phyloP scores from a whole-genome alignment of 345 rosid genomes.

The Balakata baccata region DNA sequence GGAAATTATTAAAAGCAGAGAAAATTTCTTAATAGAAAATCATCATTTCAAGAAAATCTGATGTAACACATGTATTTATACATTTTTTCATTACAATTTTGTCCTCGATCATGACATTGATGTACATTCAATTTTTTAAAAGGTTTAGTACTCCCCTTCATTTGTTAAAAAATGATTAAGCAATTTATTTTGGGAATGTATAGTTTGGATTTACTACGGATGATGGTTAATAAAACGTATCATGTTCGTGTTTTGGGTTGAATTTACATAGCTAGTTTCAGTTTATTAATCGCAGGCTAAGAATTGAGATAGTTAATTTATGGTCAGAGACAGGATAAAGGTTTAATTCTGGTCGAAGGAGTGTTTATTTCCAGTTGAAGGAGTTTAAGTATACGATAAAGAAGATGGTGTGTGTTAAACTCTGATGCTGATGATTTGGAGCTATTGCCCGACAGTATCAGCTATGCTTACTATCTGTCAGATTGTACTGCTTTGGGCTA shows the following conservation, averaged over 20 bases:
- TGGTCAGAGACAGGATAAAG: conserved; percentile 22
- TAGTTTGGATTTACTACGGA: not conserved
- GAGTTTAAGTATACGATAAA: conserved; percentile 49
- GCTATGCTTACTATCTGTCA: conserved; percentile 62
- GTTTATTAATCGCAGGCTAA: too few relatives aligned
- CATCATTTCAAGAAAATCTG: not conserved
- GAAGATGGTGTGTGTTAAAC: conserved; percentile 63
- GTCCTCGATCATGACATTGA: not conserved
- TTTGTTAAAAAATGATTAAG: not conserved
- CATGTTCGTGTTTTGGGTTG: too few relatives aligned
- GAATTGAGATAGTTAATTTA: too few relatives aligned
- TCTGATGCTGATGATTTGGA: conserved; percentile 33
- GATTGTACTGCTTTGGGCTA: conserved; percentile 76
- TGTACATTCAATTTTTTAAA: not conserved
- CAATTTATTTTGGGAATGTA: not conserved
- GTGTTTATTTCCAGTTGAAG: conserved; percentile 56
- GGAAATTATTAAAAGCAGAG: not conserved
- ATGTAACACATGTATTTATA: not conserved
- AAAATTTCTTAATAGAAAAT: not conserved
- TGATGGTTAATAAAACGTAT: too few relatives aligned
- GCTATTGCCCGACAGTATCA: conserved; percentile 45
- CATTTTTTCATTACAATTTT: too few relatives aligned
- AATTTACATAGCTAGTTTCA: too few relatives aligned
- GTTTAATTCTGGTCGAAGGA: too few relatives aligned
- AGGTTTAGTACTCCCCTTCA: not conserved